phyloP scores from a whole-genome alignment of 2,329 filamentous ascomycete genomes.

The Dothistroma pini region DNA sequence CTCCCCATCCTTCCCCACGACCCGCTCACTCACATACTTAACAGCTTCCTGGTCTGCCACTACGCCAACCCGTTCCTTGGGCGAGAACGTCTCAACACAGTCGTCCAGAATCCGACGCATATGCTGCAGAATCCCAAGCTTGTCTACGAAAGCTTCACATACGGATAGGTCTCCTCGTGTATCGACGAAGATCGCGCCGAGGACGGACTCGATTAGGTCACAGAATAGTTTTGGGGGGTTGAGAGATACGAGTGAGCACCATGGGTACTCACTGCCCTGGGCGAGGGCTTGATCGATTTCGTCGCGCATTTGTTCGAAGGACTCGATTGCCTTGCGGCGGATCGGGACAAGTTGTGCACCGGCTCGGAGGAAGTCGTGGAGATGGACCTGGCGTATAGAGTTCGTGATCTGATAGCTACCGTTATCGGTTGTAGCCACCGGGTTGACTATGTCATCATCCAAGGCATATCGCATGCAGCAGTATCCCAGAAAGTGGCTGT shows the following conservation, averaged over 20 bases:
- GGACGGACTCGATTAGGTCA: constrained; percentile 73
- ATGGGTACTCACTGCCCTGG: constrained; percentile 62
- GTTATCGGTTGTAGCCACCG: constrained; percentile 8
- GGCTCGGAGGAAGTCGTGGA: constrained; percentile 33
- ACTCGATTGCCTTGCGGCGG: constrained; percentile 44
- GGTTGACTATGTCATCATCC: constrained; percentile 33
- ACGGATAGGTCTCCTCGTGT: constrained; percentile 56
- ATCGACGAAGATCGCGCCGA: constrained; percentile 84
- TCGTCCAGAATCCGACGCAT: constrained; percentile 58
- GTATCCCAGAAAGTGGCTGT: constrained; percentile 76
- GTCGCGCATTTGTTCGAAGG: constrained; percentile 49
- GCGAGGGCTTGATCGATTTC: constrained; percentile 52
- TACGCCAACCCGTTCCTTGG: constrained; percentile 65
- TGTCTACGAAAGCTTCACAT: constrained; percentile 60
- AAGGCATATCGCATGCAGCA: constrained; percentile 59
- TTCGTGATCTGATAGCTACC: constrained; percentile 12
- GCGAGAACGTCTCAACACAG: constrained; percentile 54
- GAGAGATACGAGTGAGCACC: constrained; percentile 65
- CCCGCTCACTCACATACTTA: constrained; percentile 44
- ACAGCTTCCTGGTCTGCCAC: constrained; percentile 54
- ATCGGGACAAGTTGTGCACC: constrained; percentile 45
- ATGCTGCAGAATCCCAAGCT: constrained; percentile 62
- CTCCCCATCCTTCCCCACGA: constrained; percentile 9
- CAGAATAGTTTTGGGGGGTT: constrained; percentile 73
- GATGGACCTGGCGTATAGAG: constrained; percentile 9